Percentiles rank a stretch among this genome's conserved stretches.
These are phyloP conservation scores for Cymodocea nodosa DNA, from an alignment of 116 monocot species.

Conservation along the genomic window DNA sequence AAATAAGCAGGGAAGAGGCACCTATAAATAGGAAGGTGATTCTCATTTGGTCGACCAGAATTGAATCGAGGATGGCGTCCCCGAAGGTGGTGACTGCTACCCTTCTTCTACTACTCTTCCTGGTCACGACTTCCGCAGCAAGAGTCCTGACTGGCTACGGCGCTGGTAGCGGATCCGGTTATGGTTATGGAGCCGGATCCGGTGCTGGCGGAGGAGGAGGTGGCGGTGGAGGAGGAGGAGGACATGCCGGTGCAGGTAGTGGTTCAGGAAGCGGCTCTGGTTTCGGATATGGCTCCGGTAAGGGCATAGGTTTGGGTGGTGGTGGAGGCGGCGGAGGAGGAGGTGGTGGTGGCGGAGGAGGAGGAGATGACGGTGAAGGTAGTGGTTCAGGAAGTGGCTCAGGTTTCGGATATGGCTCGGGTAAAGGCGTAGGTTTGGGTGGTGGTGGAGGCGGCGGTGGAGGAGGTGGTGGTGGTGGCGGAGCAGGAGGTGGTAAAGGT, in stretches of 20 bases:
- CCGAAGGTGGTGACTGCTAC: neutral
- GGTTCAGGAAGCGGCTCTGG: neutral
- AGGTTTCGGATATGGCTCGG: neutral
- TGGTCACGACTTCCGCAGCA: neutral
- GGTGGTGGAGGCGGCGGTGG: neutral
- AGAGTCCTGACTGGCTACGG: constrained; percentile 3
- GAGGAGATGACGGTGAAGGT: neutral
- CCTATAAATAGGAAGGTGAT: too few relatives aligned
- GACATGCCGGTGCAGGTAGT: neutral
- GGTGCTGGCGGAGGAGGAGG: neutral
- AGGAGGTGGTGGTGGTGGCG: neutral
- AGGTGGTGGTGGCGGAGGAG: neutral
- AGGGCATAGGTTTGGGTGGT: neutral
- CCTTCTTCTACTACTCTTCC: neutral
- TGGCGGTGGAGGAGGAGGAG: neutral
- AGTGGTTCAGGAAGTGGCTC: neutral
- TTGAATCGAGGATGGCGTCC: neutral
- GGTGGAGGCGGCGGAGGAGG: neutral
- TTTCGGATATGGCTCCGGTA: neutral
- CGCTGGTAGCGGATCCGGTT: neutral
- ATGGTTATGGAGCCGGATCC: too few relatives aligned
- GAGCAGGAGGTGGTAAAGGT: neutral
- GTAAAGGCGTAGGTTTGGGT: neutral
- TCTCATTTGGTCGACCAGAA: too few relatives aligned
- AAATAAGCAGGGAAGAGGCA: too few relatives aligned